Conservation (phyloP, 139 green algal genomes). For the Mesotaenium endlicherianum region DNA sequence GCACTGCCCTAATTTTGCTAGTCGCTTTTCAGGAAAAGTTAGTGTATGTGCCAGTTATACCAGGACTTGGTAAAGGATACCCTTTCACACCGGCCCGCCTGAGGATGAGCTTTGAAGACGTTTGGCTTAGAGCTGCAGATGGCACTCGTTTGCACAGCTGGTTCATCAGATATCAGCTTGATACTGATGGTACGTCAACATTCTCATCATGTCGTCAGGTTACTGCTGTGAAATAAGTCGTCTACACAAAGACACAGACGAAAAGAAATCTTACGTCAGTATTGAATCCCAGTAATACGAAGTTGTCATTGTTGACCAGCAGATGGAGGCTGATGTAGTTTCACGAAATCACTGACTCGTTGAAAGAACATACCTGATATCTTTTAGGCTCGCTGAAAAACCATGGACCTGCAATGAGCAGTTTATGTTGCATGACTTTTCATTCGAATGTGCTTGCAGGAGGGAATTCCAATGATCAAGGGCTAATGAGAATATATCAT, state of each 20-base stretch:
- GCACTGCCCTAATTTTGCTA: conserved; percentile 1
- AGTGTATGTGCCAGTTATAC: conserved; percentile 41
- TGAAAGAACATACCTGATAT: too few relatives aligned
- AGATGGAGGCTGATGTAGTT: too few relatives aligned
- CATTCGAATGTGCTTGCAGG: background rate
- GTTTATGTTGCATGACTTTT: background rate
- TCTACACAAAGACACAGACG: background rate
- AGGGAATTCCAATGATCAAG: background rate
- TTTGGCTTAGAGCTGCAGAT: conserved; percentile 35
- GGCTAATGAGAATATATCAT: too few relatives aligned
- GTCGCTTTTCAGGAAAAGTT: conserved; percentile 31
- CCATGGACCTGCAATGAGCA: too few relatives aligned
- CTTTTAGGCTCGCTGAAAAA: too few relatives aligned
- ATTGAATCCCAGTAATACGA: background rate
- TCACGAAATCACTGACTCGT: too few relatives aligned
- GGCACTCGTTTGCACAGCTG: conserved; percentile 30
- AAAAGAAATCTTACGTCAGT: background rate
- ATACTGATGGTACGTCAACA: background rate
- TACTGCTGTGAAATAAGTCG: background rate
- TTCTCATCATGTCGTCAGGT: background rate
- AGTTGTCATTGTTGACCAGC: background rate
- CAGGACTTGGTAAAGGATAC: conserved; percentile 11
- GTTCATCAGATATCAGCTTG: conserved; percentile 6
- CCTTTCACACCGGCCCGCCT: conserved; percentile 27
- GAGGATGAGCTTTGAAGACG: conserved; percentile 37